Conservation (phyloP, 1,284 basidiomycete genomes). For the Pulchroboletus neoregius region DNA sequence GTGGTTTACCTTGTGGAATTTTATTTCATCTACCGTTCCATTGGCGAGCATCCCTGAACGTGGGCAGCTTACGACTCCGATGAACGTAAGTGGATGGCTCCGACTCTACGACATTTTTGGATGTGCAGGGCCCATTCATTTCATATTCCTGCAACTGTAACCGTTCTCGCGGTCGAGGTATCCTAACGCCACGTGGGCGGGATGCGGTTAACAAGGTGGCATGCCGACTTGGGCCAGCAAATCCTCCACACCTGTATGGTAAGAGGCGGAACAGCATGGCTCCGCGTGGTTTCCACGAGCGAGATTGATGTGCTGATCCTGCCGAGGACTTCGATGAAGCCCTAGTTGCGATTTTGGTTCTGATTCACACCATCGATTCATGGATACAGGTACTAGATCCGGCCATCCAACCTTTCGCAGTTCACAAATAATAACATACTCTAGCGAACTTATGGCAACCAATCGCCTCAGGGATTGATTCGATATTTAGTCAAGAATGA, state of each 20-base stretch:
- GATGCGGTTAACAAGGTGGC: no score
- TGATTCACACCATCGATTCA: no score
- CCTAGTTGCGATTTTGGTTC: background rate
- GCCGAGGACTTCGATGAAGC: background rate
- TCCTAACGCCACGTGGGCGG: constrained; percentile 8
- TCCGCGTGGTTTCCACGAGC: constrained; percentile 23
- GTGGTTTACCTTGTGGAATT: background rate
- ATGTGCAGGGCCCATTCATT: background rate
- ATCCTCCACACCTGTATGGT: no score
- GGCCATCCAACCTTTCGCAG: constrained; percentile 1
- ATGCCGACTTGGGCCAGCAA: no score
- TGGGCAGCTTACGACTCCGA: no score
- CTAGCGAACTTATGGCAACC: constrained; percentile 9
- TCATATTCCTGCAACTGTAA: no score
- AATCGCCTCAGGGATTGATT: constrained; percentile 3
- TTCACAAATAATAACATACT: constrained; percentile 1
- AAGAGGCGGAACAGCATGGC: no score
- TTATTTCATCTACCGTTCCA: constrained; percentile 5
- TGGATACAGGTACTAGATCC: constrained; percentile 7
- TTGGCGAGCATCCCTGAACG: constrained; percentile 14
- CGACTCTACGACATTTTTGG: background rate
- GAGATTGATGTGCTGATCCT: background rate
- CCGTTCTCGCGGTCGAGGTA: no score
- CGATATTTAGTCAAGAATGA: constrained; percentile 12
- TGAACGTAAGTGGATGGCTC: no score